Base-by-base conservation (phyloP, 495 filamentous ascomycete species). In the Lasiosphaeria hispida region DNA sequence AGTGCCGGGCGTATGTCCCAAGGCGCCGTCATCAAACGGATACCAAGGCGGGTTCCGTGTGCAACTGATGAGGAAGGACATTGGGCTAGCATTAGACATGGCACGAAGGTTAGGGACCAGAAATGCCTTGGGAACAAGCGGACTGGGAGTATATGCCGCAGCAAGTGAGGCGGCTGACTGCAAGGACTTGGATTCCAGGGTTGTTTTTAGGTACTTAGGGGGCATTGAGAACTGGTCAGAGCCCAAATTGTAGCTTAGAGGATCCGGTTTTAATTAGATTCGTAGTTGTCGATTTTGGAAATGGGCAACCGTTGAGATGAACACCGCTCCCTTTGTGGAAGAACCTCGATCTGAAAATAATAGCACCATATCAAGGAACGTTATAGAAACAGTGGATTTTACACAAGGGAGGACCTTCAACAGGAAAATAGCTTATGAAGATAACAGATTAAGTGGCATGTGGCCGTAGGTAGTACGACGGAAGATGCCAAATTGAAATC, bases 31-130 rank as follows among this genome's bases (percentile, higher is more conserved):
- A 1, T 70, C 65, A 3, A 74, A 75, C 7, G 80, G 72, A 0
- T 84, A 83, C 61, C 54, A 70, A 50, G 69, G 73, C 11, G 81
- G 80, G 0, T 83, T 84, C 55, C 74, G 77, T 42, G 73, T 84
- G 6, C 68, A 81, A 58, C 60, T 83, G 57, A 83, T 83, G 80
- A 68, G 64, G 49, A 83, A 80, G 65, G 80, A 83, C 62, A 75
- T 83, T 36, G 64, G 66, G 15, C 54, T 84, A 19, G 81, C 80
- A 1, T 63, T 80, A 0, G 74, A 78, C 8, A 74, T 75, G 69
- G 80, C 78, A 14, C 56, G 74, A 51, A 57, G 70, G 8, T 72
- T 80, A 10, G 81, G 74, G 0, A 67, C 75, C 10, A 71, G 67
- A 57, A 66, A 76, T 51, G 71, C 69, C 0, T 55, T 83, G 11